Base-by-base conservation (phyloP, 23 red algal genomes). In the Cyanidium caldarium region DNA sequence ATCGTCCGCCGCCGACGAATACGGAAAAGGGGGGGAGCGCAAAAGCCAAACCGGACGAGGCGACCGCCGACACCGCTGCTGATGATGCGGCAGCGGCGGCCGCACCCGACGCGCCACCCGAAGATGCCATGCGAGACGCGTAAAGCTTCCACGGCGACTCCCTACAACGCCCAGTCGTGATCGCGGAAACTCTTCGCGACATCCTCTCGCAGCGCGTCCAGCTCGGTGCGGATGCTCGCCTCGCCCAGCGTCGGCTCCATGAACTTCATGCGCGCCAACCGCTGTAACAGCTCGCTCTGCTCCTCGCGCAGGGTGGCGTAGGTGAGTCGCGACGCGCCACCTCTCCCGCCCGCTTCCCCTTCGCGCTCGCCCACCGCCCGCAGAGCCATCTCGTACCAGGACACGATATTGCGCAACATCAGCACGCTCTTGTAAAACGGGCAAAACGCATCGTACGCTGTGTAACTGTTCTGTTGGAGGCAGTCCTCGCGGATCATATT, bases 401-500 rank as follows among this genome's bases (percentile, higher is more conserved):
- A 65, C 58, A 98, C 78, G 44, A 98, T 89, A 68, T 98, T 98
- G 21, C 80, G 80, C 45, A 88, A 46, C 92, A 98, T 98, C 16
- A 78, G 37, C 5, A 89, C 82, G 3, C 79, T 87, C 57, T 98
- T 98, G 73, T 85, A 88, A 35, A 98, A 98, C 44, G 92, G 92
- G 45, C 92, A 98, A 26, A 70, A 98, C 2, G 83, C 78, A 75
- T 98, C 92, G 46, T 88, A 98, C 5, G 77, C 26, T 17, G 92
- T 98, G 73, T 87, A 98, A 17, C 83, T 87, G 68, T 98, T 98
- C 70, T 98, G 92, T 1, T 84, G 83, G 34, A 98, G 80, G 58
- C 83, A 98, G 68, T 98, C 92, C 40, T 98, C 92, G 20, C 92
- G 84, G 42, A 98, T 83, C 45, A 88, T 85, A 57, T 86, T 98